Conservation (phyloP, 2,329 filamentous ascomycete species). For the Aspergillus latus region DNA sequence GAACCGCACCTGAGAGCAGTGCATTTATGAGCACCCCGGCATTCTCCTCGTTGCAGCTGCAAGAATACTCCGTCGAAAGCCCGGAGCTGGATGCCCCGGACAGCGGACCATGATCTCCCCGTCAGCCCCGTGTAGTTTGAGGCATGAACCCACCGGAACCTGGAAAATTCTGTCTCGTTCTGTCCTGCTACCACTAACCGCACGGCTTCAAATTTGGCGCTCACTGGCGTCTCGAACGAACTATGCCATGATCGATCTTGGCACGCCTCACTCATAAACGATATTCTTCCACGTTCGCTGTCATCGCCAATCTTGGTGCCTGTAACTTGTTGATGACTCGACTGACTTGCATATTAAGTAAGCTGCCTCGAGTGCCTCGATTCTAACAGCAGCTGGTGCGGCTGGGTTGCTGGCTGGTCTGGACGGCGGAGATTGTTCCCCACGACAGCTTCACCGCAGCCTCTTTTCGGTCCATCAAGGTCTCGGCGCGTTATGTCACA, state of each 20-base stretch:
- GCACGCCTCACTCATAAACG: conserved; percentile 2
- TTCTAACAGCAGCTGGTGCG: conserved; percentile 2
- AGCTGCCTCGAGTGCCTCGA: neutral
- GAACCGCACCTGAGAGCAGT: neutral
- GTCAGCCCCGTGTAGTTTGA: conserved; percentile 15
- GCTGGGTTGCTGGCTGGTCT: neutral
- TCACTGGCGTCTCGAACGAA: neutral
- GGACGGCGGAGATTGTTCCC: conserved; percentile 17
- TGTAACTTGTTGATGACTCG: neutral
- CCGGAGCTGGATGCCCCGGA: neutral
- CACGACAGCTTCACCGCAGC: conserved; percentile 35
- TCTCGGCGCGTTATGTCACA: conserved; percentile 9
- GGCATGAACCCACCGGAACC: conserved; percentile 15
- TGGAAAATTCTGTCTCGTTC: neutral
- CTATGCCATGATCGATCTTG: conserved; percentile 5
- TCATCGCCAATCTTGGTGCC: neutral
- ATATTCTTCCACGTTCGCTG: neutral
- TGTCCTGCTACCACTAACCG: conserved; percentile 3
- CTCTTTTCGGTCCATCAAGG: conserved; percentile 31
- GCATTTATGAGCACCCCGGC: neutral
- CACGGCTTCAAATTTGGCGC: conserved; percentile 6
- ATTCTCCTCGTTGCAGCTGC: neutral
- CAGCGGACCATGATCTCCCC: conserved; percentile 17
- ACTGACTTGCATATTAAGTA: neutral
- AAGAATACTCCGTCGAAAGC: conserved; percentile 7